Conservation (phyloP, 352 stramenopile genomes). For the Pilasporangium apinafurcum region DNA sequence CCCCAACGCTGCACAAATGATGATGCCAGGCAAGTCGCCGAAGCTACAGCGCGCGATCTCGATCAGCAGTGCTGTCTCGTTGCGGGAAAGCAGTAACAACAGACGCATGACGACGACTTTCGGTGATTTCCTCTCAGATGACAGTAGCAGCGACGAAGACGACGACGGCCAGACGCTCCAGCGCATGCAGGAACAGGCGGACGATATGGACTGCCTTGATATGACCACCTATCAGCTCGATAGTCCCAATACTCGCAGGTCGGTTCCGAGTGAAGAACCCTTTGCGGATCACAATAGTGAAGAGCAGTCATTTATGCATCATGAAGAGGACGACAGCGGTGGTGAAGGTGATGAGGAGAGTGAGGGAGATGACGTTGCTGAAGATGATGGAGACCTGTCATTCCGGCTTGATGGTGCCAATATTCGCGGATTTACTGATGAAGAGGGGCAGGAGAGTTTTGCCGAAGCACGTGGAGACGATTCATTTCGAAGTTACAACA, state of each 20-base stretch:
- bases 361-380: conserved; percentile 1
- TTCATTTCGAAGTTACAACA: too few species aligned
- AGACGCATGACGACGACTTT: conserved; percentile 19
- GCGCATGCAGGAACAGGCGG: conserved; percentile 45
- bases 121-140: conserved; percentile 36
- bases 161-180: conserved; percentile 12
- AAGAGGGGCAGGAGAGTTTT: too few species aligned
- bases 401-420: too few species aligned
- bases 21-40: too few species aligned
- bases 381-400: too few species aligned
- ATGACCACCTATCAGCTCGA: conserved; percentile 23
- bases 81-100: too few species aligned
- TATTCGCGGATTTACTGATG: too few species aligned
- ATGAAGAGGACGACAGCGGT: not conserved
- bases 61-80: too few species aligned
- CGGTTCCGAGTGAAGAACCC: not conserved
- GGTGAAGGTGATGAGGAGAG: not conserved
- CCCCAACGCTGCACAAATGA: too few species aligned
- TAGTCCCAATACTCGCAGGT: conserved; percentile 3
- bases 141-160: conserved; percentile 19
- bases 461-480: too few species aligned
- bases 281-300: not conserved
- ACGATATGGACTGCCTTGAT: conserved; percentile 36
- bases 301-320: not conserved
- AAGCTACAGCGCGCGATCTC: too few species aligned